Percentiles rank a stretch among this genome's conserved stretches.
Evolutionary conservation across 2,329 filamentous ascomycete species (phyloP).

Genomic region (Penicillium psychrosexuale): DNA sequence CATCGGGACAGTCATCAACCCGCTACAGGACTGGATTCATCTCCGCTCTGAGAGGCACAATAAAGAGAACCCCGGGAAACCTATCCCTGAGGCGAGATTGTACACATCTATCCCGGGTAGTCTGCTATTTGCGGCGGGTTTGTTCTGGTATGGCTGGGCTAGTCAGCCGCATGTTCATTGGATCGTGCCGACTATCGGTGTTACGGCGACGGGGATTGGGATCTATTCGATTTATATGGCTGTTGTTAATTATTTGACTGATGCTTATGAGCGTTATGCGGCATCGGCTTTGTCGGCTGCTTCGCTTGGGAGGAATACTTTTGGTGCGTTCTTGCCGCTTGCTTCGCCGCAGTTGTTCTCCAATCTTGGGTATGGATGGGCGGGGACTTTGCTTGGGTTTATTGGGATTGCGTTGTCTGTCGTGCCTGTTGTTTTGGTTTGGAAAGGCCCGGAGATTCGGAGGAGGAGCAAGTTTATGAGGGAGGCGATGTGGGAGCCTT

Average conservation of each 20-base stretch:
- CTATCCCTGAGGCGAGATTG: constrained; percentile 44
- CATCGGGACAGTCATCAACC: constrained; percentile 43
- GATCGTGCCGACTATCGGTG: constrained; percentile 34
- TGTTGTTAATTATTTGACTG: constrained; percentile 49
- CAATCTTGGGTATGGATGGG: constrained; percentile 45
- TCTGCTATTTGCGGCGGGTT: constrained; percentile 33
- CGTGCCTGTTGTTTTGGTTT: constrained; percentile 43
- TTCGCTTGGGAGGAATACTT: constrained; percentile 44
- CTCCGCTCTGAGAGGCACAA: constrained; percentile 26
- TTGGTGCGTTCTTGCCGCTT: constrained; percentile 49
- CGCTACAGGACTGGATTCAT: constrained; percentile 36
- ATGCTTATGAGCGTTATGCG: constrained; percentile 50
- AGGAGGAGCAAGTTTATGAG: constrained; percentile 31
- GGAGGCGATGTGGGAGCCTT: constrained; percentile 22
- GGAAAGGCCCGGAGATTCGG: constrained; percentile 42
- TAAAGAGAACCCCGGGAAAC: constrained; percentile 36
- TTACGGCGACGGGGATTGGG: constrained; percentile 39
- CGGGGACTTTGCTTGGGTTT: constrained; percentile 44
- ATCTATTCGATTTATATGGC: constrained; percentile 48
- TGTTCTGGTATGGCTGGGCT: constrained; percentile 41
- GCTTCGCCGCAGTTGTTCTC: constrained; percentile 43
- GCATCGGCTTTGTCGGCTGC: constrained; percentile 48
- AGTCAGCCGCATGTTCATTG: constrained; percentile 29
- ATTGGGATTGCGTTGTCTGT: constrained; percentile 40
- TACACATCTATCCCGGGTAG: constrained; percentile 45